Conservation (phyloP, 345 rosid species). For the Firmiana major region DNA sequence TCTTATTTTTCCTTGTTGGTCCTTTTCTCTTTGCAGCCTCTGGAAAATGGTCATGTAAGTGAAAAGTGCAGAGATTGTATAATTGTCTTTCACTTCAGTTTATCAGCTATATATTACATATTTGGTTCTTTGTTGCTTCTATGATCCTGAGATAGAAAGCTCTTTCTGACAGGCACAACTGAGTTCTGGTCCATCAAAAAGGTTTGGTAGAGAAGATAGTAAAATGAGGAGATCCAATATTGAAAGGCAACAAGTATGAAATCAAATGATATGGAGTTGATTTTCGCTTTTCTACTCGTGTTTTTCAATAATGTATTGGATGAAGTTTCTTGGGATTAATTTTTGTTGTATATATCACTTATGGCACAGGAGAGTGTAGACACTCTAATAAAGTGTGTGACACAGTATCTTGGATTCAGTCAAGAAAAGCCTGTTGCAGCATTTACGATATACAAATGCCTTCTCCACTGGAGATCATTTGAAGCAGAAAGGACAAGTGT, state of each 20-base stretch:
- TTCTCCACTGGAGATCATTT: conserved; percentile 81
- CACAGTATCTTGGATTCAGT: conserved; percentile 63
- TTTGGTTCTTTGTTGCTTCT: conserved; percentile 13
- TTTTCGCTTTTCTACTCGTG: background rate
- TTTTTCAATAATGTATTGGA: background rate
- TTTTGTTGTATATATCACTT: conserved; percentile 6
- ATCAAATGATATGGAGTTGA: background rate
- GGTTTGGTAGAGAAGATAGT: conserved; percentile 49
- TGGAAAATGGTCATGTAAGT: conserved; percentile 70
- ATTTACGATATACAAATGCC: conserved; percentile 83
- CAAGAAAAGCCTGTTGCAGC: conserved; percentile 81
- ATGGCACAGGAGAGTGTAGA: conserved; percentile 68
- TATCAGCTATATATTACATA: conserved; percentile 3
- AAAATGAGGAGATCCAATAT: conserved; percentile 51
- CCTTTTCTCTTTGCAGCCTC: conserved; percentile 41
- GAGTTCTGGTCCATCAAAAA: conserved; percentile 42
- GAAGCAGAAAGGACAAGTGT: conserved; percentile 92
- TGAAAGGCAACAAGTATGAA: conserved; percentile 65
- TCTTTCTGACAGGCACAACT: conserved; percentile 45
- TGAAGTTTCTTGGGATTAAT: conserved; percentile 9
- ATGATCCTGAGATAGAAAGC: conserved; percentile 17
- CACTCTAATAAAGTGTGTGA: conserved; percentile 59
- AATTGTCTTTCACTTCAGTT: conserved; percentile 4
- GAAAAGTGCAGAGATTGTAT: conserved; percentile 24
- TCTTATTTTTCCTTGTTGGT: conserved; percentile 11